These are phyloP conservation scores for Sclerotiophoma versabilis DNA, from an alignment of 2,329 filamentous ascomycete genomes.

Conservation along the genomic window DNA sequence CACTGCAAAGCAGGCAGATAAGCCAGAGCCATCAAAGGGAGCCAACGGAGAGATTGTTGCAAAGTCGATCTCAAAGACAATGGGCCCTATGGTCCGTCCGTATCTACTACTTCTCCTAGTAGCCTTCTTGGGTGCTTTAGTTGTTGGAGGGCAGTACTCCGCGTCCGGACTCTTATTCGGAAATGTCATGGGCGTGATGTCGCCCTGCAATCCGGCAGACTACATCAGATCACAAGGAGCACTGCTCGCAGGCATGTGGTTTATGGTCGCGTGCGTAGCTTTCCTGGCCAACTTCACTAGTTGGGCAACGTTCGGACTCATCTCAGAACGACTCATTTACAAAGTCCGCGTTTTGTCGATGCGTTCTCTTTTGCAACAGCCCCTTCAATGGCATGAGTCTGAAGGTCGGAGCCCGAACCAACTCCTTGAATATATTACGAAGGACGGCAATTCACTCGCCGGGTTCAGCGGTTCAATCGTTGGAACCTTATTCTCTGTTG, in stretches of 20 bases:
- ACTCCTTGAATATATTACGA: slow-evolving; percentile 72
- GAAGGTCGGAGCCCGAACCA: slow-evolving; percentile 66
- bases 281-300: slow-evolving; percentile 68
- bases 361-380: slow-evolving; percentile 70
- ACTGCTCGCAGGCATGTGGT: slow-evolving; percentile 66
- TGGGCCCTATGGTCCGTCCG: slow-evolving; percentile 53
- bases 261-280: slow-evolving; percentile 66
- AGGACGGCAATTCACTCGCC: slow-evolving; percentile 70
- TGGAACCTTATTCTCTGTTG: slow-evolving; percentile 71
- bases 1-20: not conserved
- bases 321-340: slow-evolving; percentile 71
- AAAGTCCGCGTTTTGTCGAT: slow-evolving; percentile 69
- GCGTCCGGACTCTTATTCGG: slow-evolving; percentile 67
- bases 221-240: slow-evolving; percentile 59
- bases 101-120: slow-evolving; percentile 55
- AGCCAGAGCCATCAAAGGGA: slow-evolving; percentile 17
- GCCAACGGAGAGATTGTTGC: slow-evolving; percentile 28
- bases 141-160: slow-evolving; percentile 66
- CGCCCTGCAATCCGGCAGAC: slow-evolving; percentile 58
- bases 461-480: slow-evolving; percentile 75
- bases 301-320: slow-evolving; percentile 63
- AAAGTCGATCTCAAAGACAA: slow-evolving; percentile 40
- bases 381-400: slow-evolving; percentile 75
- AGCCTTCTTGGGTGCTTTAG: slow-evolving; percentile 59
- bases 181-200: slow-evolving; percentile 65